Base-by-base conservation (phyloP, 306 rosid genomes). In the Inga leiocalycina region DNA sequence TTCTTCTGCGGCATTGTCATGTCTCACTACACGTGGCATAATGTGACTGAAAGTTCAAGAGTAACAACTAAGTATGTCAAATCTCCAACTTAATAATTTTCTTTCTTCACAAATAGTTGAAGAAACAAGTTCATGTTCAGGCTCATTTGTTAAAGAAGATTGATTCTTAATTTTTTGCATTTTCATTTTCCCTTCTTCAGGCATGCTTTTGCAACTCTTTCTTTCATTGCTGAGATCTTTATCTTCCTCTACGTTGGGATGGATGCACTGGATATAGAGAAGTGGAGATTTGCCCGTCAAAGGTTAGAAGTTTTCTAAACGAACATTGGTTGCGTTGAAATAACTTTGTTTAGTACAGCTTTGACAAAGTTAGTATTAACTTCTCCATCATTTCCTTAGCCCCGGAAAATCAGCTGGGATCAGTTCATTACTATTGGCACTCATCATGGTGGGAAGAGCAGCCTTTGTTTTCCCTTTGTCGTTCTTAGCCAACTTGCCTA, bases 11-110 rank as follows among this genome's bases (percentile, higher is more conserved):
- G 99, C 79, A 97, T 97, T 87, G 97, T 97, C 70, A 97, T 97
- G 99, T 97, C 99, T 80, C 99, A 97, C 84, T 97, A 97, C 85
- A 91, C 98, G n/a, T 97, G 99, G 99, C 97, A 97, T 85, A 94
- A 94, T 83, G 97, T 97, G 84, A 97, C 97, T 2, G 97, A 94
- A 87, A 91, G 97, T 88, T 97, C 99, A 82, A 88, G 99, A 86
- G 93, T 92, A 59, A 97, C 99, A 85, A 94, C 98, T n/a, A 96
- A 93, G 99, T 95, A 91, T 6, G 96, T 86, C 16, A 74, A 78
- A 77, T 51, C 68, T 75, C 48, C 32, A 39, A 34, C 71, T 81
- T 35, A 8, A 51, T 27, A 22, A 54, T 54, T 62, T 30, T 14
- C 13, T 59, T 62, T 72, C 32, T 56, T 20, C 71, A 54, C 41